A percentile compares a stretch with the other conserved stretches of the same genome.
These are phyloP conservation scores for Xylaria sp. DNA, from an alignment of 2,329 filamentous ascomycete genomes.

Conservation along the genomic window DNA sequence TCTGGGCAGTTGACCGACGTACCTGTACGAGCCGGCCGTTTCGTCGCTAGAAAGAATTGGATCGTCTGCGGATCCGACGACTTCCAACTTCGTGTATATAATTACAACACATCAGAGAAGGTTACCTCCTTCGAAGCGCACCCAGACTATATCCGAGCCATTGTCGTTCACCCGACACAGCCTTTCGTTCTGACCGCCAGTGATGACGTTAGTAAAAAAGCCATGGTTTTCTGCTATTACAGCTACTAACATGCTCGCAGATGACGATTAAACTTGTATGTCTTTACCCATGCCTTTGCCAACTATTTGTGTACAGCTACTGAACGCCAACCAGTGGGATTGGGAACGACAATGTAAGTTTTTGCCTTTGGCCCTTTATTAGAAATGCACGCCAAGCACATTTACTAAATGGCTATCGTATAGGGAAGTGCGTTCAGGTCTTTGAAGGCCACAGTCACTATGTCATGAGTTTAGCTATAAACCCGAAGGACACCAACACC, in stretches of 20 bases:
- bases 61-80: conserved; percentile 95
- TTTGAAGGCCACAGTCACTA: conserved; percentile 98
- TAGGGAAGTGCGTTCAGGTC: conserved; percentile 91
- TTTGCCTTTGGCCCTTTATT: neutral
- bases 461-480: conserved; percentile 96
- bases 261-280: conserved; percentile 40
- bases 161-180: conserved; percentile 93
- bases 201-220: conserved; percentile 98
- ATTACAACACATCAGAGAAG: conserved; percentile 99
- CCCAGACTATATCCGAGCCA: conserved; percentile 97
- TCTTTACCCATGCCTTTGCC: neutral
- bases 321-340: conserved; percentile 71
- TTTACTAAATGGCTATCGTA: conserved; percentile 11
- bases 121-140: conserved; percentile 97
- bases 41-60: conserved; percentile 99
- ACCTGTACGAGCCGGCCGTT: conserved; percentile 94
- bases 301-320: conserved; percentile 5
- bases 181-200: conserved; percentile 96
- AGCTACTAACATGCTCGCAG: conserved; percentile 20
- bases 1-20: conserved; percentile 81
- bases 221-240: conserved; percentile 50
- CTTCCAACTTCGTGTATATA: conserved; percentile 89
- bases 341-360: conserved; percentile 84
- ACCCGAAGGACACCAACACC: conserved; percentile 95
- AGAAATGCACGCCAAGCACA: neutral